A percentile compares a stretch with the other conserved stretches of the same genome.
These are phyloP conservation scores for Graphiopsis chlorocephala DNA, from an alignment of 2,329 filamentous ascomycete species.

Conservation along the genomic window DNA sequence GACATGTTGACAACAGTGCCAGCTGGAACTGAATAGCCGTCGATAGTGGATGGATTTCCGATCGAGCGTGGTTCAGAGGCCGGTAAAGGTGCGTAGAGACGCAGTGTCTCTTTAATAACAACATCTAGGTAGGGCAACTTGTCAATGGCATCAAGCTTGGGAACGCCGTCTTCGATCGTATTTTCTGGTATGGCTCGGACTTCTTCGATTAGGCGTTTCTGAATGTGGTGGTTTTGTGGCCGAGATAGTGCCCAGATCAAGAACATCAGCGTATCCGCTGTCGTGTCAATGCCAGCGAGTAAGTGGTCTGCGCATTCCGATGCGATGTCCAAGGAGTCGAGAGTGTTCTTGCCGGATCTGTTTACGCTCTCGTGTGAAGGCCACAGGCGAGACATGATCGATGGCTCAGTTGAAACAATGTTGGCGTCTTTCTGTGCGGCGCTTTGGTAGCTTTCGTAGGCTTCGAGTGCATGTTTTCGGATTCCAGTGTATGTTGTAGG, in stretches of 20 bases:
- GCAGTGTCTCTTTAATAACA: constrained; percentile 50
- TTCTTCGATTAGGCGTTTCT: constrained; percentile 47
- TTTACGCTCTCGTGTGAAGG: constrained; percentile 17
- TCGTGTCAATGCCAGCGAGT: constrained; percentile 54
- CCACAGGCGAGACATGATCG: constrained; percentile 43
- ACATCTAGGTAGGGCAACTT: constrained; percentile 46
- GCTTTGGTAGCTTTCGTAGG: constrained; percentile 32
- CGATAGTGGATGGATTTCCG: constrained; percentile 35
- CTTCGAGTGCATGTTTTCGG: constrained; percentile 42
- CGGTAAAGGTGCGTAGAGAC: constrained; percentile 52
- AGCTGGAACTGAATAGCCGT: constrained; percentile 38
- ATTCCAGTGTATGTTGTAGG: constrained; percentile 54
- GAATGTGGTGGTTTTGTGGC: constrained; percentile 42
- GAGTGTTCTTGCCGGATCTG: constrained; percentile 13
- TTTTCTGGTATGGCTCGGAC: constrained; percentile 27
- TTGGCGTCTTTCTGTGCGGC: constrained; percentile 23
- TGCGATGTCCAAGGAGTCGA: constrained; percentile 49
- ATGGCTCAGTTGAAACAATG: constrained; percentile 20
- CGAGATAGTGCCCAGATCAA: constrained; percentile 50
- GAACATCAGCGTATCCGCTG: constrained; percentile 53
- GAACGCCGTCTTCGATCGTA: constrained; percentile 32
- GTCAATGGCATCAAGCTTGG: constrained; percentile 36
- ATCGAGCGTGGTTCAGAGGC: constrained; percentile 50
- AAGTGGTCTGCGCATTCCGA: constrained; percentile 56
- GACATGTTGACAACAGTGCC: constrained; percentile 48